Evolutionary conservation across 805 yeast species (phyloP).

Genomic region (Ogataea nitratoaversa): DNA sequence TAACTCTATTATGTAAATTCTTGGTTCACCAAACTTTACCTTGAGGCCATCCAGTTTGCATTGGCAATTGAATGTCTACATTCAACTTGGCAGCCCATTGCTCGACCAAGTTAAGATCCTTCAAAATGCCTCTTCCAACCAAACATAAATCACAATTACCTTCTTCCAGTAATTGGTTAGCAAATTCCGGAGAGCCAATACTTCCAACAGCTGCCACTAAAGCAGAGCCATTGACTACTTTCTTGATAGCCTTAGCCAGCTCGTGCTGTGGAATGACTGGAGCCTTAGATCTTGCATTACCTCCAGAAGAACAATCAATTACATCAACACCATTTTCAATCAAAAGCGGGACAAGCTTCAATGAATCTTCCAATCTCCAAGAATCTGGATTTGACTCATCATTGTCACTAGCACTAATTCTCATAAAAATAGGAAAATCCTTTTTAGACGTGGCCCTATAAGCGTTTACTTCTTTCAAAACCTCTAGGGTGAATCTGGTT

Average conservation of each 20-base stretch:
- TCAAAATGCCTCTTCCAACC: constrained; percentile 43
- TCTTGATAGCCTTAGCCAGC: constrained; percentile 39
- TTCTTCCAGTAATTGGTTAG: constrained; percentile 38
- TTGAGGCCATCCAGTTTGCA: constrained; percentile 17
- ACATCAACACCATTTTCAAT: constrained; percentile 43
- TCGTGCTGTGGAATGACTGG: constrained; percentile 35
- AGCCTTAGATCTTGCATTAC: constrained; percentile 32
- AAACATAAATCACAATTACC: constrained; percentile 45
- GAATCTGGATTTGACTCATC: constrained; percentile 32
- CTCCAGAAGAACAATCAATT: constrained; percentile 54
- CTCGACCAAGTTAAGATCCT: constrained; percentile 47
- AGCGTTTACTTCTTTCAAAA: constrained; percentile 38
- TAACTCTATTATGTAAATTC: too few relatives aligned
- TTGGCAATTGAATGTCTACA: constrained; percentile 24
- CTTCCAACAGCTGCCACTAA: constrained; percentile 47
- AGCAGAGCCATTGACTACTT: constrained; percentile 39
- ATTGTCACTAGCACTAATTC: constrained; percentile 45
- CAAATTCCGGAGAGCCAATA: constrained; percentile 32
- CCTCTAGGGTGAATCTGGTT: constrained; percentile 43
- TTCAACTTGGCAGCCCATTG: constrained; percentile 47
- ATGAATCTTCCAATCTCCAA: constrained; percentile 44
- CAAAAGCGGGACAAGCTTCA: constrained; percentile 36
- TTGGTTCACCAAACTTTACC: constrained; percentile 12
- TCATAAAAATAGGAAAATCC: constrained; percentile 42
- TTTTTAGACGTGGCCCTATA: constrained; percentile 29